These are phyloP conservation scores for Russula abietina DNA, from an alignment of 768 basidiomycete species.

Conservation along the genomic window DNA sequence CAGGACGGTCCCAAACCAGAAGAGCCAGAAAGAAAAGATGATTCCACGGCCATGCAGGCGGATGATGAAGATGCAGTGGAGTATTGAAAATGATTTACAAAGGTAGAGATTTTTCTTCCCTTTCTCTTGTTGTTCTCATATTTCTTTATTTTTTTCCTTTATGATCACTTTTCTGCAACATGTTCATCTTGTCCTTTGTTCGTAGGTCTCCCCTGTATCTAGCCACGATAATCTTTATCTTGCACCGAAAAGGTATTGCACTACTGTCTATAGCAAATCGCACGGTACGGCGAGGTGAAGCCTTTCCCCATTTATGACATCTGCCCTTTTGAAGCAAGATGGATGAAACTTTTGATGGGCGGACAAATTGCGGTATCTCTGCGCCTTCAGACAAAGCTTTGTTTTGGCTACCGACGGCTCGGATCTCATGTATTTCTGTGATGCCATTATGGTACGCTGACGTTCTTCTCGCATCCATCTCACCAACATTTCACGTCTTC, in stretches of 20 bases:
- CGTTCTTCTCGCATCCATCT: slow-evolving; percentile 12
- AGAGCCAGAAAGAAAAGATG: slow-evolving; percentile 24
- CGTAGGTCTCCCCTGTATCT: slow-evolving; percentile 23
- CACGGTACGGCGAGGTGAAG: not conserved
- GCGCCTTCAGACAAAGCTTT: slow-evolving; percentile 12
- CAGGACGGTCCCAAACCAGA: slow-evolving; percentile 17
- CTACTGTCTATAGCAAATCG: not conserved
- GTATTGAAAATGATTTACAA: slow-evolving; percentile 39
- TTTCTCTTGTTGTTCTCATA: slow-evolving; percentile 13
- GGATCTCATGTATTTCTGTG: slow-evolving; percentile 17
- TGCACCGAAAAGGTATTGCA: slow-evolving; percentile 7
- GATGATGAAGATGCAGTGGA: slow-evolving; percentile 81
- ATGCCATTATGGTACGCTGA: not conserved
- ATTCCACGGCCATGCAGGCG: slow-evolving; percentile 45
- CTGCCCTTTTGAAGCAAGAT: slow-evolving; percentile 12
- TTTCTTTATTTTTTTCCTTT: slow-evolving; percentile 18
- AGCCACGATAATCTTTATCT: slow-evolving; percentile 21
- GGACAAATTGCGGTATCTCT: slow-evolving; percentile 9
- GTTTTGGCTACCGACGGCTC: slow-evolving; percentile 8
- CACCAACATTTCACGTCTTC: slow-evolving; percentile 4
- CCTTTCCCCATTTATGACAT: slow-evolving; percentile 13
- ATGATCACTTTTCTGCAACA: slow-evolving; percentile 2
- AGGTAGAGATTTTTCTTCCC: slow-evolving; percentile 17
- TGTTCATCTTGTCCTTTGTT: slow-evolving; percentile 16
- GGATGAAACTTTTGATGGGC: slow-evolving; percentile 12